phyloP scores from a whole-genome alignment of 352 stramenopile genomes.

The Phytophthora pini region DNA sequence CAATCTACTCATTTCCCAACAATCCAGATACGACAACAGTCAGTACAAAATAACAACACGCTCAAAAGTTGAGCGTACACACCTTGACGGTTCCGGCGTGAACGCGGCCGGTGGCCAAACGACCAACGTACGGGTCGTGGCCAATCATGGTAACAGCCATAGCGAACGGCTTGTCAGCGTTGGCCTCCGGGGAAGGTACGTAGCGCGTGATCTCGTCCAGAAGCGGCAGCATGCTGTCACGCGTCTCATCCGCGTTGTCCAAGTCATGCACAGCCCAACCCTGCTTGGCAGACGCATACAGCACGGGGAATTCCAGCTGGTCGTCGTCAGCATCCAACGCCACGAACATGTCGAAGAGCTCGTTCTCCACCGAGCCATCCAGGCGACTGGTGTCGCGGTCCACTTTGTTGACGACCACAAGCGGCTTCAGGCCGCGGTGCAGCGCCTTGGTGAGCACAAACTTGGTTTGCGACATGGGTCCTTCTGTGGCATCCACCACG shows the following conservation, averaged over 20 bases:
- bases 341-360: slow-evolving; percentile 98
- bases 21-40: slow-evolving; percentile 5
- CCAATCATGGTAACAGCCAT: slow-evolving; percentile 97
- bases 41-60: slow-evolving; percentile 6
- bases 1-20: slow-evolving; percentile 47
- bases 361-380: slow-evolving; percentile 96
- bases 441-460: slow-evolving; percentile 98
- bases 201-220: slow-evolving; percentile 97
- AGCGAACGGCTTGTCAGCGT: slow-evolving; percentile 90
- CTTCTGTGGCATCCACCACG: slow-evolving; percentile 97
- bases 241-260: slow-evolving; percentile 64
- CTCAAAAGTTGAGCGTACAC: background rate
- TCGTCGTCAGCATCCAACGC: slow-evolving; percentile 93
- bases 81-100: slow-evolving; percentile 91
- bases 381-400: slow-evolving; percentile 92
- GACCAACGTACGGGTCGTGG: slow-evolving; percentile 98
- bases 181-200: slow-evolving; percentile 90
- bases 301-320: slow-evolving; percentile 96
- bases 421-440: slow-evolving; percentile 89
- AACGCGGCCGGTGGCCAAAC: slow-evolving; percentile 96
- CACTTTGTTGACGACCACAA: slow-evolving; percentile 99
- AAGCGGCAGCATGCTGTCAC: slow-evolving; percentile 94
- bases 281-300: slow-evolving; percentile 96
- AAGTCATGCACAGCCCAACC: slow-evolving; percentile 95
- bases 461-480: slow-evolving; percentile 98